Evolutionary conservation across 2,329 filamentous ascomycete genomes (phyloP), one percentile per base, ranked within the genome.

Genomic region (Cordyceps fumosorosea): DNA sequence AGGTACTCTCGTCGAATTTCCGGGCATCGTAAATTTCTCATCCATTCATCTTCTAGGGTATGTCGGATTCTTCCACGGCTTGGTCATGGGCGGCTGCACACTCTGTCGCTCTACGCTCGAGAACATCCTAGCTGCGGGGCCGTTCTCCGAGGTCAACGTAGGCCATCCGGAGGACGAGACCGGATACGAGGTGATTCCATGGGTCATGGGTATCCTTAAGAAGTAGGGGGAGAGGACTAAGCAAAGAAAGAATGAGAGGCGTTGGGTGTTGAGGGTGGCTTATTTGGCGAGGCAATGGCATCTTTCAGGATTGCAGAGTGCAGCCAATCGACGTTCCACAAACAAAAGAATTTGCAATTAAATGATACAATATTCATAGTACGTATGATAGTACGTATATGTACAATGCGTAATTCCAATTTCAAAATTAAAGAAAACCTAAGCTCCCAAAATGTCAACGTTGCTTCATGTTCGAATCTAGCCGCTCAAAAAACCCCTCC

Each of bases 401-500:
- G n/a, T n/a, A n/a, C n/a, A n/a, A n/a, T n/a, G n/a, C n/a, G n/a
- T 14, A 32, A 2, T 47, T 45, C 6, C 42, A n/a, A 45, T 37
- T 37, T 45, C 18, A 37, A 18, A 22, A n/a, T 44, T 14, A 40
- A 16, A 40, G 37, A 16, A 52, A n/a, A 3, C 16, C 26, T 44
- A 26, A 45, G 37, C n/a, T 54, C 26, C 47, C 40, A 60, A 32
- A 18, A 48, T 44, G 14, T 47, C 11, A n/a, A 40, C 40, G 29
- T 5, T 18, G 16, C 7, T 16, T 34, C 24, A 14, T 42, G 22
- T 45, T 48, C 12, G 12, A 11, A 20, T 18, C 22, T 57, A 72
- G 42, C 61, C 60, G 18, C 65, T 69, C 62, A 96, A 72, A 71
- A 96, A 96, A 0, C 75, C 76, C 65, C 89, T 81, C 56, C 78